Conservation (phyloP, 2,329 filamentous ascomycete species). For the Aspergillus sp. region DNA sequence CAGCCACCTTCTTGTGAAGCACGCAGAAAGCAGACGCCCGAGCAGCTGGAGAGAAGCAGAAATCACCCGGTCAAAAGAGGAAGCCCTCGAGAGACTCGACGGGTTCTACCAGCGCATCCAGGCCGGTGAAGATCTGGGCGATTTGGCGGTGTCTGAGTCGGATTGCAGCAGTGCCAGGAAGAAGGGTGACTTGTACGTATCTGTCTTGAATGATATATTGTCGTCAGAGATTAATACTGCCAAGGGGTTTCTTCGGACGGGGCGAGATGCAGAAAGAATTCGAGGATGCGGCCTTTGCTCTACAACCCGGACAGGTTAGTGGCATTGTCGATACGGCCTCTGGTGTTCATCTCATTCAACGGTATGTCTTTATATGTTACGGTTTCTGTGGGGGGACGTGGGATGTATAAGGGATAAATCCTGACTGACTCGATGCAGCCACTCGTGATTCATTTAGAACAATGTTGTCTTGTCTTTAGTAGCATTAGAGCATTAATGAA, state of each 20-base stretch:
- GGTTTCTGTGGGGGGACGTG: neutral
- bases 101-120: slow-evolving; percentile 70
- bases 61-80: slow-evolving; percentile 82
- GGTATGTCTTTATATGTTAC: slow-evolving; percentile 48
- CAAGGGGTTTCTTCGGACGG: slow-evolving; percentile 77
- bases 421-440: neutral
- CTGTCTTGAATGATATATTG: slow-evolving; percentile 1
- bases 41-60: slow-evolving; percentile 88
- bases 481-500: neutral
- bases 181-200: slow-evolving; percentile 71
- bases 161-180: slow-evolving; percentile 96
- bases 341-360: slow-evolving; percentile 90
- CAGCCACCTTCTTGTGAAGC: slow-evolving; percentile 90
- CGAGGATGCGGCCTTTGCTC: slow-evolving; percentile 87
- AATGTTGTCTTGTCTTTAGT: neutral
- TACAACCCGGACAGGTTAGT: slow-evolving; percentile 82
- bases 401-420: neutral
- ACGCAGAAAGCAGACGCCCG: slow-evolving; percentile 77
- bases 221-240: slow-evolving; percentile 8
- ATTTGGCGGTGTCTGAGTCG: slow-evolving; percentile 80
- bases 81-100: slow-evolving; percentile 71
- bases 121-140: slow-evolving; percentile 64
- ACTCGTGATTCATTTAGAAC: neutral
- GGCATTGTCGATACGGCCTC: slow-evolving; percentile 84
- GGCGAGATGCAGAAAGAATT: slow-evolving; percentile 99